Base-by-base conservation (phyloP, 2,329 filamentous ascomycete species). In the Stylonectria norvegica region DNA sequence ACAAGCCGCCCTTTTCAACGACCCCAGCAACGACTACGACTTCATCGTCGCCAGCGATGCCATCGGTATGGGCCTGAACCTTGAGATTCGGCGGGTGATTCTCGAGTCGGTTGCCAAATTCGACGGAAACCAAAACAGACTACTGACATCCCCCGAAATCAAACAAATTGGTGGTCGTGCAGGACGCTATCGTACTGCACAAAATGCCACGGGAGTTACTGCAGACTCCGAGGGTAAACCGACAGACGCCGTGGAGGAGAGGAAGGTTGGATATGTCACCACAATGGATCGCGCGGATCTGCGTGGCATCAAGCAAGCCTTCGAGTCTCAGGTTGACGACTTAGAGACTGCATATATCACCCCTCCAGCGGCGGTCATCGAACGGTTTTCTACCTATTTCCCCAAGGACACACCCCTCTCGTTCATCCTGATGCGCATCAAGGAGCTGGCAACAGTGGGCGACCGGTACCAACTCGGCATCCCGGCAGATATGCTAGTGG, bases 141-240 rank as follows among this genome's bases (percentile, higher is more conserved):
- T 72, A 4, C 71, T 98, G 17, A 69, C 75, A 1, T 72, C 85
- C 3, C 84, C 89, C 0, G 87, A 96, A 51, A 75, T 96, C 56
- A 96, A 95, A 64, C 93, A 98, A 60, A 98, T 98, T 57, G 93
- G 83, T 35, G 93, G 93, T 14, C 82, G 93, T 50, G 93, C 93
- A 10, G 93, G 93, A 19, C 83, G 93, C 32, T 98, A 83, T 64
- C 82, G 83, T 41, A 83, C 85, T 19, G 87, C 57, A 72, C 75
- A 34, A 42, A 60, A 44, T 41, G 40, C 50, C 7, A 39, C 47
- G 4, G 23, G 41, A 17, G 34, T 15, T 3, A 41, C 32, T 1
- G 16, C 34, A 6, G 37, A 34, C 4, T 19, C 37, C 5, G 38
- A 50, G 5, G 36, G 49, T 32, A 40, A 36, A 3, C 34, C 40